Evolutionary conservation across 1,284 basidiomycete species (phyloP).

Genomic region (Cutaneotrichosporon spelunceum): DNA sequence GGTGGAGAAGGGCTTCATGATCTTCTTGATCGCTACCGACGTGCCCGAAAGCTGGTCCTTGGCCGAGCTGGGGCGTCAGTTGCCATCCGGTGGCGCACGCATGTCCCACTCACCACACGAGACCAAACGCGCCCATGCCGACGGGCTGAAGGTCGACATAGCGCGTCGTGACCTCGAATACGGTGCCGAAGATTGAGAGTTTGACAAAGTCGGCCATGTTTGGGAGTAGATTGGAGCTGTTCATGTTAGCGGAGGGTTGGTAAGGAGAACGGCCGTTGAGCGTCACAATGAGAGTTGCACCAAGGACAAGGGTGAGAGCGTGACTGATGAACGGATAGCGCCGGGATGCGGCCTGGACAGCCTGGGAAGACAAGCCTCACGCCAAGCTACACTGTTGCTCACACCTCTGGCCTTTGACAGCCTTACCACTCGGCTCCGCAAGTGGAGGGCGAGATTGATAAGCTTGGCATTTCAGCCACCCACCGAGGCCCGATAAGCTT

Average conservation of each 20-base stretch:
- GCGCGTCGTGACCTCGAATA: constrained; percentile 81
- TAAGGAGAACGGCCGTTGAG: not conserved
- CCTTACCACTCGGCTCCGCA: not conserved
- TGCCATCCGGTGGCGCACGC: not conserved
- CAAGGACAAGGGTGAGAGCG: not conserved
- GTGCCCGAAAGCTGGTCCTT: constrained; percentile 95
- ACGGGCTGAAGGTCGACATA: constrained; percentile 99
- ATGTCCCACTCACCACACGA: constrained; percentile 71
- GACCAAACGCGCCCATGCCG: constrained; percentile 97
- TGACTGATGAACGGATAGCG: not conserved
- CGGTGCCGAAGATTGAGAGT: constrained; percentile 94
- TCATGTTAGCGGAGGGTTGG: not conserved
- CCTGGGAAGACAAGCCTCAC: not conserved
- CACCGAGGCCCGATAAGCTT: not conserved
- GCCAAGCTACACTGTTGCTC: not conserved
- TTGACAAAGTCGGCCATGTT: constrained; percentile 74
- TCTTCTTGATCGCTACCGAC: constrained; percentile 97
- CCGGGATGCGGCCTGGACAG: not conserved
- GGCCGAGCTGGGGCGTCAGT: constrained; percentile 65
- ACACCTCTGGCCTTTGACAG: not conserved
- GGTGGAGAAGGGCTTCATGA: constrained; percentile 97
- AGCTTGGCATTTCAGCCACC: not conserved
- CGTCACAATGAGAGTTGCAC: not conserved
- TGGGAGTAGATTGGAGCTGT: not conserved
- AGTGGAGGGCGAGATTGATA: not conserved